Percentiles rank a stretch among this genome's conserved stretches.
Conservation (phyloP, 1,284 basidiomycete species). For the Inonotus obliquus region DNA sequence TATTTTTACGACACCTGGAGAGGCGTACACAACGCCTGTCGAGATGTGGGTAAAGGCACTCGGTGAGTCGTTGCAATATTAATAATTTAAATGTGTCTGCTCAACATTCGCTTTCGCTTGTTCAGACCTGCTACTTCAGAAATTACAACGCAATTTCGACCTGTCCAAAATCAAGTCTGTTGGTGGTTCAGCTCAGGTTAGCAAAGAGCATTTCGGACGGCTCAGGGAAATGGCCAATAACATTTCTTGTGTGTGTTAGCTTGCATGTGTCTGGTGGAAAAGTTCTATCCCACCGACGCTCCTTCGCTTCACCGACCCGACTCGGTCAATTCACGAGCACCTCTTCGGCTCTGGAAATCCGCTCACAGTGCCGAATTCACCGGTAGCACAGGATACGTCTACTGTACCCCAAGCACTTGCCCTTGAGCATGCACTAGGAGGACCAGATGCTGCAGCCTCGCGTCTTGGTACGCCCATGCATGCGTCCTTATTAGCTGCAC, state of each 20-base stretch:
- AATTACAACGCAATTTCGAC: constrained; percentile 63
- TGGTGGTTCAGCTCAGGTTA: constrained; percentile 69
- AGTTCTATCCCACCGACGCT: constrained; percentile 49
- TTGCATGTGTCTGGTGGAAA: constrained; percentile 81
- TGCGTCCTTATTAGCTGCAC: constrained; percentile 63
- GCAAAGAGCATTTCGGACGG: not conserved
- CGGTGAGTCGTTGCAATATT: constrained; percentile 44
- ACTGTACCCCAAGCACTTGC: constrained; percentile 69
- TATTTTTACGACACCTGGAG: constrained; percentile 78
- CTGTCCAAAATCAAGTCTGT: constrained; percentile 64
- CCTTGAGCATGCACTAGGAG: constrained; percentile 68
- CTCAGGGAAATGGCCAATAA: not conserved
- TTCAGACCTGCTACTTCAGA: constrained; percentile 72
- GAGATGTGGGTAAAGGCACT: constrained; percentile 84
- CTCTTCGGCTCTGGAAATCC: constrained; percentile 48
- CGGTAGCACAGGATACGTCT: constrained; percentile 71
- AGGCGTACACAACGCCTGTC: constrained; percentile 77
- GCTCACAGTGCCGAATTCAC: constrained; percentile 72
- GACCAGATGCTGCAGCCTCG: constrained; percentile 67
- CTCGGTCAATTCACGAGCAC: constrained; percentile 58
- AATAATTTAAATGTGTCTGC: too few relatives aligned
- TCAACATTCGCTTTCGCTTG: too few relatives aligned
- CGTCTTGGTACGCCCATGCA: constrained; percentile 68
- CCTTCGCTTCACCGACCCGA: constrained; percentile 60
- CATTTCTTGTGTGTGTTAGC: constrained; percentile 38